Evolutionary conservation across 306 rosid genomes (phyloP).

Genomic region (Citrullus mucosospermus): DNA sequence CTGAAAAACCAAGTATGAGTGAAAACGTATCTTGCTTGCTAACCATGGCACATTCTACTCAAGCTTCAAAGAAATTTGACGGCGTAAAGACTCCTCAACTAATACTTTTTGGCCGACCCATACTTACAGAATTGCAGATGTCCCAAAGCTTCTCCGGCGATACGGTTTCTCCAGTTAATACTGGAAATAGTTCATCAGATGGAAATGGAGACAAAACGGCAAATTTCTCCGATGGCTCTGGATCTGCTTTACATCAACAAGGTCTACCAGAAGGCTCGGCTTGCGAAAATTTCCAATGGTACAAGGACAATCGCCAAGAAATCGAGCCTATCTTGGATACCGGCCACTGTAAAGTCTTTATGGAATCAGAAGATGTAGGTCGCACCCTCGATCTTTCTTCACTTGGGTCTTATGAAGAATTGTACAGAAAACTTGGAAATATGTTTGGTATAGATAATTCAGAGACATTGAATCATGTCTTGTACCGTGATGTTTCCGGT

Average conservation of each 20-base stretch:
- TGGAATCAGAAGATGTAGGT: conserved; percentile 68
- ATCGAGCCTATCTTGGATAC: conserved; percentile 35
- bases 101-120: conserved; percentile 65
- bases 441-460: conserved; percentile 67
- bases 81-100: conserved; percentile 52
- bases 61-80: conserved; percentile 30
- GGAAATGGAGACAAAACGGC: conserved; percentile 45
- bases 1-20: conserved; percentile 42
- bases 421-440: conserved; percentile 44
- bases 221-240: conserved; percentile 37
- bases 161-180: conserved; percentile 44
- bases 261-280: conserved; percentile 31
- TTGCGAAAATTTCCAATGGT: conserved; percentile 44
- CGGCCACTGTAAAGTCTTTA: conserved; percentile 63
- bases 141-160: conserved; percentile 56
- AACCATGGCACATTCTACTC: conserved; percentile 48
- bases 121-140: conserved; percentile 65
- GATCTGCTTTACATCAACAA: conserved; percentile 41
- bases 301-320: conserved; percentile 35
- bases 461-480: conserved; percentile 43
- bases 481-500: conserved; percentile 48
- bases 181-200: conserved; percentile 54
- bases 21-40: conserved; percentile 56
- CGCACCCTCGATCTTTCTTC: conserved; percentile 56
- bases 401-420: conserved; percentile 52